Evolutionary conservation across 148 eudicot genomes (phyloP), one percentile per base, ranked within the genome.

Genomic region (Camellia lanceoleosa): DNA sequence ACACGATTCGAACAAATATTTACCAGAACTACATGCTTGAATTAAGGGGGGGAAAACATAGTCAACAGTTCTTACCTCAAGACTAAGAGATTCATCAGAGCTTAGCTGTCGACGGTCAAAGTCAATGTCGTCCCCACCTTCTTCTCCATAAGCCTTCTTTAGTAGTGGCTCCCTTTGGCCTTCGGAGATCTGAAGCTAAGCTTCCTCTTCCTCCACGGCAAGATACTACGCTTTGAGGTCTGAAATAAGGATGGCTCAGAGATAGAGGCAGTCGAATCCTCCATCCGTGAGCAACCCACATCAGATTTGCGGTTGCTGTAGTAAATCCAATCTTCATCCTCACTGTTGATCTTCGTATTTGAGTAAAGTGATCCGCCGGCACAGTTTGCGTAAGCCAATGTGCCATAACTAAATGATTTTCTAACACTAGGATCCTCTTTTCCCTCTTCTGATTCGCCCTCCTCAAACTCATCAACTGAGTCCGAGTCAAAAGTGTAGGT

Each of bases 141-240:
- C 93, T 89, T 94, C 98, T 18, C 88, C 97, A 82, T 94, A 84
- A 3, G 86, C 93, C 88, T 92, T 94, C 86, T 94, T 92, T 74
- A 94, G 76, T 66, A 94, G 79, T 2, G 98, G 98, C 83, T 94
- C 98, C 98, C 98, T 80, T 88, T 94, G 18, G 87, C 88, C 85
- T 88, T 92, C 11, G 97, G 97, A 61, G 97, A 94, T 71, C 94
- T 87, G 61, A 94, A 92, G 68, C 85, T 89, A 61, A 89, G 83
- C 85, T 94, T 94, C 80, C 98, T 89, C 87, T 94, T 94, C 83
- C 91, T 91, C 98, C 98, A 94, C 62, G 98, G 97, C 61, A 94
- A 87, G 19, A 94, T 83, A 80, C 97, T 92, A 59, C 97, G 90
- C 75, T 90, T 95, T 19, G 97, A 83, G 55, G 80, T 83, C 78